Conservation (phyloP, 1,139 yeast species). For the Hyphopichia wangnamkhiaoensis region DNA sequence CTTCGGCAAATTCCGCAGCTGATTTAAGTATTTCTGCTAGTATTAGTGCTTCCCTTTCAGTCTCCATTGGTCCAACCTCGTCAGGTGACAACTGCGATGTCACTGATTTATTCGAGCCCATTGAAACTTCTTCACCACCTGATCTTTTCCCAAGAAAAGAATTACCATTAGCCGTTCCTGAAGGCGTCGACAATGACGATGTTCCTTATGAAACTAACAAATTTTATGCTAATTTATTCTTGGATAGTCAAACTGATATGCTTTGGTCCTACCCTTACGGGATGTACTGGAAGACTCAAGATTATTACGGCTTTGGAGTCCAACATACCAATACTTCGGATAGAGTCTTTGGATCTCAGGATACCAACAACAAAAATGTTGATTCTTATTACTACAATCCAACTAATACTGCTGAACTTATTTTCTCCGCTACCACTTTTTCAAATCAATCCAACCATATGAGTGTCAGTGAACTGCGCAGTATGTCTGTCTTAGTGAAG, state of each 20-base stretch:
- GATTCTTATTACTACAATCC: constrained; percentile 48
- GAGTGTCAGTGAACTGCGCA: constrained; percentile 43
- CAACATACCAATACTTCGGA: constrained; percentile 54
- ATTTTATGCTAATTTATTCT: constrained; percentile 68
- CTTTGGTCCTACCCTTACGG: constrained; percentile 76
- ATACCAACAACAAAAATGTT: constrained; percentile 15
- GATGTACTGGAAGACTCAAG: constrained; percentile 50
- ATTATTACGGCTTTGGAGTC: constrained; percentile 54
- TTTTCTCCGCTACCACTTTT: constrained; percentile 54
- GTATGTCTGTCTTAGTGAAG: constrained; percentile 49
- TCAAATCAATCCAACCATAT: constrained; percentile 24
- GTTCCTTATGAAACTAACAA: constrained; percentile 67
- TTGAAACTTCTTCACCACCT: constrained; percentile 52
- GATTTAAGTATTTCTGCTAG: background rate
- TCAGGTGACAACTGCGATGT: constrained; percentile 12
- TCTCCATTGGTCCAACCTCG: background rate
- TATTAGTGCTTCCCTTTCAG: constrained; percentile 1
- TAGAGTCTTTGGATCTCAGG: constrained; percentile 59
- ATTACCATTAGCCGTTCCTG: constrained; percentile 54
- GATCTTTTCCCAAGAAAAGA: constrained; percentile 47
- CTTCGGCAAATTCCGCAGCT: constrained; percentile 3
- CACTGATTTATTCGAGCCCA: constrained; percentile 46
- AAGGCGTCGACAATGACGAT: constrained; percentile 43
- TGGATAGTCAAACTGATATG: constrained; percentile 55
- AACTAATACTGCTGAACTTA: constrained; percentile 38